Percentiles rank a stretch among this genome's conserved stretches.
Evolutionary conservation across 257 asterid genomes (phyloP).

Genomic region (Salvia miltiorrhiza): DNA sequence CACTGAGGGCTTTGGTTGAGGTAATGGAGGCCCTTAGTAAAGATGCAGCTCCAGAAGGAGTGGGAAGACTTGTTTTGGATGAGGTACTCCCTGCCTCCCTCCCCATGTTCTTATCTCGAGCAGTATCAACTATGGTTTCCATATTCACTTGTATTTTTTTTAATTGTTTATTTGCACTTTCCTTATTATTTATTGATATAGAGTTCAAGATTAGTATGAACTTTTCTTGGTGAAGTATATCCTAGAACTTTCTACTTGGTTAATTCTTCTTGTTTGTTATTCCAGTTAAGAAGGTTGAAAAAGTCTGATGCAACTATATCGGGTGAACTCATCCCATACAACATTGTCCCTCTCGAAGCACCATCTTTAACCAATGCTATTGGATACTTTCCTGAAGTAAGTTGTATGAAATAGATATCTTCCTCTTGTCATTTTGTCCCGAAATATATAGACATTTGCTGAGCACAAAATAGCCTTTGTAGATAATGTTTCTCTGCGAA

Average conservation of each 20-base stretch:
- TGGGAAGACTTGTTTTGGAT: conserved; percentile 71
- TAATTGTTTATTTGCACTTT: conserved; percentile 11
- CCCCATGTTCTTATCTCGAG: conserved; percentile 12
- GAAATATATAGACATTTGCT: not conserved
- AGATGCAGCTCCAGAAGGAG: conserved; percentile 72
- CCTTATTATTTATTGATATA: not conserved
- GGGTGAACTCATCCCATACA: conserved; percentile 71
- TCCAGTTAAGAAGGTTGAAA: conserved; percentile 82
- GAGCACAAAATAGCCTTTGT: not conserved
- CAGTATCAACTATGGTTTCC: conserved; percentile 14
- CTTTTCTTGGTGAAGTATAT: conserved; percentile 14
- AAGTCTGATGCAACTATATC: conserved; percentile 71
- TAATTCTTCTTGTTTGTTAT: conserved; percentile 28
- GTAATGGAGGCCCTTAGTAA: conserved; percentile 89
- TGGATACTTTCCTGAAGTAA: conserved; percentile 92
- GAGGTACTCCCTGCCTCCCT: conserved; percentile 52
- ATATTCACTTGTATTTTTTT: conserved; percentile 10
- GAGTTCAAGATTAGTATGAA: not conserved
- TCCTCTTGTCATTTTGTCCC: not conserved
- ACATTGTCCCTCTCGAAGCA: conserved; percentile 91
- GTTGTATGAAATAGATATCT: conserved; percentile 19
- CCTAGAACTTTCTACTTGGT: not conserved
- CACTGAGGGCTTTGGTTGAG: conserved; percentile 89
- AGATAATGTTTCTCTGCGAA: not conserved
- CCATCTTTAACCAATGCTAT: conserved; percentile 78